Evolutionary conservation across 2,329 filamentous ascomycete genomes (phyloP), one percentile per base, ranked within the genome.

Genomic region (Aspergillus cejpii): DNA sequence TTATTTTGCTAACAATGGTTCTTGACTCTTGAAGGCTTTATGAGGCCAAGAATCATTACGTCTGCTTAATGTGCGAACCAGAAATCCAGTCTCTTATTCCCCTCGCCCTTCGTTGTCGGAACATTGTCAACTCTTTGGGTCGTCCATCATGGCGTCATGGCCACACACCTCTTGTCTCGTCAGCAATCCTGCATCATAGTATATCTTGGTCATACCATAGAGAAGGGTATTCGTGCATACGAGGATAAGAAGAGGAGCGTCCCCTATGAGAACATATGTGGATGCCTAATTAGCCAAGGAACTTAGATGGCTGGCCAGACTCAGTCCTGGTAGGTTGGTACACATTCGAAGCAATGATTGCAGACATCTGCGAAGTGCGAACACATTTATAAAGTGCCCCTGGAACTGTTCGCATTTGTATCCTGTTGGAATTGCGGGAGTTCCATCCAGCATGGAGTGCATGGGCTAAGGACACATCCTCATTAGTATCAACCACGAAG

Each of bases 401-500:
- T 7, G 63, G 57, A 17, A 70, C 63, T 0, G 66, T 65, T 12
- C 67, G 57, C 4, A 64, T 64, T 11, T 65, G 52, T 10, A 69
- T 66, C 1, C 61, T 64, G 37, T 67, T 68, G 3, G 66, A 61
- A 37, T 69, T 69, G 7, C 67, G 60, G 19, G 63, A 66, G 37
- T 62, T 67, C 54, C 66, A 65, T 5, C 56, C 64, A 5, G 68
- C 67, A 49, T 78, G 60, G 21, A 80, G 71, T 7, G 77, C 74
- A 52, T 80, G 77, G 43, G 77, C 77, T 62, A 44, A 8, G 11
- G 12, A 27, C 6, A 15, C 12, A n/a, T 40, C 24, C 33, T 53
- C 14, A 52, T 38, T 27, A 36, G 33, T 15, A 21, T 11, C n/a
- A 15, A 6, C 27, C 14, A 26, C 3, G 14, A 5, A 19, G 15